Base-by-base conservation (phyloP, 345 rosid species). In the Limnanthes douglasii region DNA sequence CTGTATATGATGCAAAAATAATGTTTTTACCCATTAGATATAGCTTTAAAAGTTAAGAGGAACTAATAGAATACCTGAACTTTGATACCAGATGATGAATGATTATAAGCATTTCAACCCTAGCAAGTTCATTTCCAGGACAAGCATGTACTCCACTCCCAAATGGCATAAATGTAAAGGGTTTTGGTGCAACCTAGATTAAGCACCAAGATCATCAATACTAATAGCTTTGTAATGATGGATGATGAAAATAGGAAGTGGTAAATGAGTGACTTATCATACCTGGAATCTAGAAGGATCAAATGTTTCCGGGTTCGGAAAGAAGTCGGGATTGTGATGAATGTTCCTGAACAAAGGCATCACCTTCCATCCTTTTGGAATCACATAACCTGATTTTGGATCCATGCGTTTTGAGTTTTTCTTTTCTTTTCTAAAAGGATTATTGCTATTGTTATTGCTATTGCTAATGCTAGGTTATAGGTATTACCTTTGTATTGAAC, bases 281-380 rank as follows among this genome's bases (percentile, higher is more conserved):
- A 79, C 93, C 85, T 79, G 78, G 56, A 79, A 79, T 57, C 93
- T 66, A 8, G 68, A 64, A 24, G 85, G 78, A 47, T 79, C 76
- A 37, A 79, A 72, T 15, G 64, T 69, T 5, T 75, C 64, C 7
- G 93, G 85, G 52, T 79, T 71, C 8, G 37, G 32, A 41, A 69
- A 79, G 49, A 54, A 64, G 28, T 74, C 62, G 28, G 75, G 73
- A 61, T 57, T 62, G 64, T 72, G 85, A 46, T 79, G 93, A 46
- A 72, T 59, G 59, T 64, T 79, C 57, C 93, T 72, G 64, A 79
- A 75, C 39, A 72, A 55, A 43, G 93, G 93, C 78, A 79, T 60
- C 31, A 72, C 93, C 66, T 79, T 79, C 81, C 85, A 79, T 8
- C 93, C 93, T 47, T 72, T 79, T 0, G 93, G 93, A 55, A 79